Base-by-base conservation (phyloP, 495 filamentous ascomycete genomes). In the Paragyromitra xinjiangensis region DNA sequence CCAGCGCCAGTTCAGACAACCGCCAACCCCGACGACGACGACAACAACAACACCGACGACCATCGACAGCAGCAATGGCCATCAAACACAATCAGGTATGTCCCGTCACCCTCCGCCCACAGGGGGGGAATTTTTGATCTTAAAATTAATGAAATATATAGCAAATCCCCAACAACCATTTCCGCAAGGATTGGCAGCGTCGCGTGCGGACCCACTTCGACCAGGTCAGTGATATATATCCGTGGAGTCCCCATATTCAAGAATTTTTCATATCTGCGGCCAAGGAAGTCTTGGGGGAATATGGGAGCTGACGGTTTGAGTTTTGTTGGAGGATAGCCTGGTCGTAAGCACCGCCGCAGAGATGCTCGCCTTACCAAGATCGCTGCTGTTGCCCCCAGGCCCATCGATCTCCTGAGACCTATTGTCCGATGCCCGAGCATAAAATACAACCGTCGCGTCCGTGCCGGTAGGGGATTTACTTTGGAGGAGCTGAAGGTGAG, bases 111-210 rank as follows among this genome's bases (percentile, higher is more conserved):
- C 19, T 50, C 34, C 1, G 4, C 29, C 29, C 29, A 34, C 0
- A 9, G 3, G 24, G 16, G 34, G 42, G 19, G 19, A 51, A 29
- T 50, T 50, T 66, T 66, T 5, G 11, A 8, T 48, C 24, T 6
- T 6, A 9, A 11, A 16, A 26, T 59, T 80, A 44, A 80, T 44
- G 22, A 19, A 50, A 48, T 70, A 62, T 59, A 69, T 71, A 82
- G 90, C 92, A 95, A 89, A 92, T 99, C 87, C 94, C 90, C 84
- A 91, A 96, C 91, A 97, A 95, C 90, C 95, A 99, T 87, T 99
- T 99, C 94, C 95, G 94, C 89, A 99, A 99, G 94, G 93, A 99
- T 88, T 99, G 95, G 95, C 94, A 97, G 87, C 92, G 93, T 86
- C 94, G 95, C 87, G 95, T 99, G 82, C 92, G 94, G 87, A 90